Evolutionary conservation across 306 rosid species (phyloP).

Genomic region (Ceratonia siliqua): DNA sequence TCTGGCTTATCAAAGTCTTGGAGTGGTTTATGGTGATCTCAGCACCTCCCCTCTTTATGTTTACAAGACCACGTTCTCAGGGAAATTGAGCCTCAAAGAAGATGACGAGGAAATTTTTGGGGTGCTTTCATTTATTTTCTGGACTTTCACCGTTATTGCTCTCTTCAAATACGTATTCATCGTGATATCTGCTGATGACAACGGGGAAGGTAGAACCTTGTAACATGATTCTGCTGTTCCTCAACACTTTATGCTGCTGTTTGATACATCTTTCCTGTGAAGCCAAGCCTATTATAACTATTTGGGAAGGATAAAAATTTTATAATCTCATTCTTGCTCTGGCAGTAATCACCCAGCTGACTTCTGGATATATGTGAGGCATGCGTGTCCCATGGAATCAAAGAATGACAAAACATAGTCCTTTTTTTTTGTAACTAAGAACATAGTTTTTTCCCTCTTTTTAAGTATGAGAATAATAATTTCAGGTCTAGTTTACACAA

Average conservation of each 20-base stretch:
- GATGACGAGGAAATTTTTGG: conserved; percentile 73
- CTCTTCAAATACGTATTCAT: conserved; percentile 69
- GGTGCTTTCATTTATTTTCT: conserved; percentile 74
- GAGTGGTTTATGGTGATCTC: conserved; percentile 78
- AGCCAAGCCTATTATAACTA: conserved; percentile 18
- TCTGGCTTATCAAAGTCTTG: conserved; percentile 78
- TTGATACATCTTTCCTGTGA: conserved; percentile 5
- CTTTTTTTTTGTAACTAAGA: conserved; percentile 1
- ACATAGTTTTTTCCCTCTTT: not conserved
- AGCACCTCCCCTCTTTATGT: conserved; percentile 80
- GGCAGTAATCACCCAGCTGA: conserved; percentile 1
- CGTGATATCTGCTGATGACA: conserved; percentile 73
- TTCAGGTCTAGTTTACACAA: not conserved
- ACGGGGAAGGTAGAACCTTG: conserved; percentile 68
- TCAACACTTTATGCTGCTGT: conserved; percentile 14
- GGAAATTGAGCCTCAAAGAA: conserved; percentile 65
- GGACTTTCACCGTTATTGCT: conserved; percentile 71
- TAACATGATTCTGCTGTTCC: conserved; percentile 13
- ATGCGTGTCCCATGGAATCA: not conserved
- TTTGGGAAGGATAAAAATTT: conserved; percentile 1
- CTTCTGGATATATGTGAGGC: not conserved
- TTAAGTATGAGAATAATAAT: not conserved
- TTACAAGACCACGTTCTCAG: conserved; percentile 76
- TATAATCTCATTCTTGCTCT: not conserved
- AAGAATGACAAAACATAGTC: not conserved